Evolutionary conservation across 2,329 filamentous ascomycete genomes (phyloP).

Genomic region (Microcyclosporella mali): DNA sequence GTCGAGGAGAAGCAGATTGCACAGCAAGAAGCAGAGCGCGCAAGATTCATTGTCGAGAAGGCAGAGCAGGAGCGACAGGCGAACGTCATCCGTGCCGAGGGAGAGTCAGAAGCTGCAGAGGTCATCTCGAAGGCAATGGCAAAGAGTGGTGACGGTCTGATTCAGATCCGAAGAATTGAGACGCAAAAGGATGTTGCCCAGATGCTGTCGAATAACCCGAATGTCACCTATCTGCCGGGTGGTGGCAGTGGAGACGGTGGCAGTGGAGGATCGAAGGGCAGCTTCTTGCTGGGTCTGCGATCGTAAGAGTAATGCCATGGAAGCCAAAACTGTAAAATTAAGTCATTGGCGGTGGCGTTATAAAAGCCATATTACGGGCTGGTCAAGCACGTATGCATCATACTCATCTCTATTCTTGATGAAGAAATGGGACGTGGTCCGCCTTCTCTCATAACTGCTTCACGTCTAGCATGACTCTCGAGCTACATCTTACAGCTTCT

Average conservation of each 20-base stretch:
- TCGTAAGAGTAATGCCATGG: constrained; percentile 35
- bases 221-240: constrained; percentile 88
- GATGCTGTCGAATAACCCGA: constrained; percentile 82
- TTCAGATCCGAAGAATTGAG: constrained; percentile 96
- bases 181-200: constrained; percentile 92
- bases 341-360: constrained; percentile 1
- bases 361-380: constrained; percentile 4
- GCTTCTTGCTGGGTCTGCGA: constrained; percentile 62
- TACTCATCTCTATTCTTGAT: constrained; percentile 13
- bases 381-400: constrained; percentile 7
- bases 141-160: constrained; percentile 86
- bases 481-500: no score
- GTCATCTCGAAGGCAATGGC: constrained; percentile 90
- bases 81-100: constrained; percentile 96
- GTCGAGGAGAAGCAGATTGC: constrained; percentile 99
- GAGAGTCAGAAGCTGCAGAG: constrained; percentile 93
- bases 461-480: no score
- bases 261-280: constrained; percentile 47
- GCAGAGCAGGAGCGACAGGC: constrained; percentile 98
- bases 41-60: constrained; percentile 96
- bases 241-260: constrained; percentile 53
- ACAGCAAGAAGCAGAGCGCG: constrained; percentile 95
- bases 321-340: constrained; percentile 7
- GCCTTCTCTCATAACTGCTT: no score
- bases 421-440: no score